A percentile compares a stretch with the other conserved stretches of the same genome.
phyloP scores from a whole-genome alignment of 768 basidiomycete species.

The Phaffia australis region DNA sequence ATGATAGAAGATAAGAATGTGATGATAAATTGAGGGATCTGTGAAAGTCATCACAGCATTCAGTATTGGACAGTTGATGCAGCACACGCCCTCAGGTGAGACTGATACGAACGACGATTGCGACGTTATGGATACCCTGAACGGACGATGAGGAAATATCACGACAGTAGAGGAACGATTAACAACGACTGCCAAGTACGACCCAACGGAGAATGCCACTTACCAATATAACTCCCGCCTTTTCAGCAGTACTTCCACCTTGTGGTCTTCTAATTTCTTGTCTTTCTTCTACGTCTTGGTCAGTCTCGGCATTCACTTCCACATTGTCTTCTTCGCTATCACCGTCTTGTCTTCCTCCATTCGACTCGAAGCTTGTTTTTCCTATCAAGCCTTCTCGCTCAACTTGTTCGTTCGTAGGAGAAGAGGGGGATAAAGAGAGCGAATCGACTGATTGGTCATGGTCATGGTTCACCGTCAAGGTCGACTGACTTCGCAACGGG shows the following conservation, averaged over 20 bases:
- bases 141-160: conserved; percentile 4
- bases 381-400: too few species aligned
- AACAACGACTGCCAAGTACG: conserved; percentile 1
- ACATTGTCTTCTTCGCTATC: too few species aligned
- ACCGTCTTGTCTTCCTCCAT: too few species aligned
- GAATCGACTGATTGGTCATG: not conserved
- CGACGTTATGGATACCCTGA: conserved; percentile 91
- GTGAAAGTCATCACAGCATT: not conserved
- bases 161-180: not conserved
- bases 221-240: too few species aligned
- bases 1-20: conserved; percentile 74
- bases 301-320: too few species aligned
- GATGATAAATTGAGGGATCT: conserved; percentile 80
- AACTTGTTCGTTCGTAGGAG: not conserved
- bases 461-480: not conserved
- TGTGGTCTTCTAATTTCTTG: not conserved
- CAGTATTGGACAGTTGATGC: not conserved
- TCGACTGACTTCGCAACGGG: not conserved
- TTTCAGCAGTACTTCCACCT: not conserved
- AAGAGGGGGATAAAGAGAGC: not conserved
- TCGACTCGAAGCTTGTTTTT: too few species aligned
- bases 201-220: not conserved
- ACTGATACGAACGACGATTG: conserved; percentile 49
- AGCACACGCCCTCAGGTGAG: not conserved
- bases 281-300: not conserved